Evolutionary conservation across 1,284 basidiomycete genomes (phyloP).

Genomic region (Leccinum fallax): DNA sequence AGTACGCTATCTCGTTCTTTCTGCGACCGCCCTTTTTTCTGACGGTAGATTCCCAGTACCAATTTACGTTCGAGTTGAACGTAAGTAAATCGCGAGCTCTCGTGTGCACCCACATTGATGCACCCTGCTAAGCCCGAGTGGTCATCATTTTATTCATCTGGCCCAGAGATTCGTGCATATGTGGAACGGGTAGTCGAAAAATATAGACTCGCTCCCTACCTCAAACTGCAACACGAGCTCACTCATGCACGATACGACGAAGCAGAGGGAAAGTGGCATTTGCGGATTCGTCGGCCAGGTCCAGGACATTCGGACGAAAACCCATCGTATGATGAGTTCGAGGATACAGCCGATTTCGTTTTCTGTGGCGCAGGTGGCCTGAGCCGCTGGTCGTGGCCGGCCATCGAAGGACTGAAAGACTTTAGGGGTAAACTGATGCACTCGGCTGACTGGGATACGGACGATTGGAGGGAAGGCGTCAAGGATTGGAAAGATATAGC

Average conservation of each 20-base stretch:
- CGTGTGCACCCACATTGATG: not conserved
- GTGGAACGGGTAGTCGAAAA: slow-evolving; percentile 58
- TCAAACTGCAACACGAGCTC: slow-evolving; percentile 57
- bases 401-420: slow-evolving; percentile 52
- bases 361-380: slow-evolving; percentile 53
- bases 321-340: slow-evolving; percentile 43
- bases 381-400: slow-evolving; percentile 61
- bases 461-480: slow-evolving; percentile 48
- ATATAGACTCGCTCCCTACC: slow-evolving; percentile 54
- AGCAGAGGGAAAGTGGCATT: slow-evolving; percentile 51
- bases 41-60: slow-evolving; percentile 45
- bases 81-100: slow-evolving; percentile 27
- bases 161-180: slow-evolving; percentile 57
- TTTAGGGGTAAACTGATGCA: slow-evolving; percentile 58
- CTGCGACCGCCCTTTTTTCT: not conserved
- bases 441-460: slow-evolving; percentile 57
- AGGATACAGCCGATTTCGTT: slow-evolving; percentile 55
- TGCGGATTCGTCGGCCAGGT: slow-evolving; percentile 47
- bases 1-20: slow-evolving; percentile 33
- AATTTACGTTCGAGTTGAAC: slow-evolving; percentile 58
- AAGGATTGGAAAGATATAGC: slow-evolving; percentile 54
- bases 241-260: slow-evolving; percentile 54
- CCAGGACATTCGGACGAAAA: slow-evolving; percentile 17
- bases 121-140: slow-evolving; percentile 47
- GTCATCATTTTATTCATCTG: slow-evolving; percentile 61